Percentiles rank a stretch among this genome's conserved stretches.
Evolutionary conservation across 495 filamentous ascomycete species (phyloP).

Genomic region (Podospora pseudopauciseta): DNA sequence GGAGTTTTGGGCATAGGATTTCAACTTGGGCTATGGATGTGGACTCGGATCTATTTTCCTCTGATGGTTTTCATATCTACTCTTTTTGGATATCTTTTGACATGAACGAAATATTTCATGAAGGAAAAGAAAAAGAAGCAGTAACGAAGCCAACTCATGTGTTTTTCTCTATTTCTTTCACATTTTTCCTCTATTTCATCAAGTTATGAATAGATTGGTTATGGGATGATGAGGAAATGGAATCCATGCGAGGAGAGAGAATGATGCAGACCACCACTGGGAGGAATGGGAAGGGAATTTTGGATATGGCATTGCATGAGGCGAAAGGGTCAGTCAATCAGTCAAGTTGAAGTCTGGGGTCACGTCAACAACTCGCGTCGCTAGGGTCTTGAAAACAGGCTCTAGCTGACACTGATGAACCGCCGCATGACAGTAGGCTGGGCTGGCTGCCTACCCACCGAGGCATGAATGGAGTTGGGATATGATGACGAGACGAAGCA

Average conservation of each 20-base stretch:
- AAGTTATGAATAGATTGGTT: not conserved
- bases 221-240: not conserved
- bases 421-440: conserved; percentile 1
- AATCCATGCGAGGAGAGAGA: not conserved
- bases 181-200: not conserved
- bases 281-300: not conserved
- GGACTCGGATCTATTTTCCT: not conserved
- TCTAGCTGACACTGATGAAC: not conserved
- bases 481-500: not conserved
- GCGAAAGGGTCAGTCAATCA: not conserved
- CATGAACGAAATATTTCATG: conserved; percentile 5
- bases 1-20: conserved; percentile 5
- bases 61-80: not conserved
- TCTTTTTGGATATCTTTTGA: conserved; percentile 11
- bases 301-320: not conserved
- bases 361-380: not conserved
- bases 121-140: conserved; percentile 22
- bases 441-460: conserved; percentile 1
- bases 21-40: conserved; percentile 4
- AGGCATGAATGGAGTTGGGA: not conserved
- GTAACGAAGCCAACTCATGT: conserved; percentile 30
- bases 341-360: not conserved
- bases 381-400: not conserved
- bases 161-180: not conserved
- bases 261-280: not conserved